These are phyloP conservation scores for Porogramme epimiltina DNA, from an alignment of 1,284 basidiomycete species.

Conservation along the genomic window DNA sequence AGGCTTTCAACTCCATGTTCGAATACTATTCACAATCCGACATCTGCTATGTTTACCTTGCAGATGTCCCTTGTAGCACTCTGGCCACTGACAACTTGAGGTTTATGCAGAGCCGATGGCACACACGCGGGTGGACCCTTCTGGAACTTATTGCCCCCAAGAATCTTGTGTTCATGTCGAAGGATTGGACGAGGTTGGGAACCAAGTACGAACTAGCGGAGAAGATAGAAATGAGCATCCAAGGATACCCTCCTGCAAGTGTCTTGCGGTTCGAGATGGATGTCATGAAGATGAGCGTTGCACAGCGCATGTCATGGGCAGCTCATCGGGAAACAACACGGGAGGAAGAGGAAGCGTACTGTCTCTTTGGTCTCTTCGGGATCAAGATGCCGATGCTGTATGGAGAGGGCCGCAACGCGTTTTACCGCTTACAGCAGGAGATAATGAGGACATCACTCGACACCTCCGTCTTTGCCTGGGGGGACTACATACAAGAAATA, in stretches of 20 bases:
- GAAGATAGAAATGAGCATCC: too few species aligned
- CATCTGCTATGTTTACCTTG: neutral
- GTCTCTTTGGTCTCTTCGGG: slow-evolving; percentile 2
- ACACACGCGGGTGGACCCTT: too few species aligned
- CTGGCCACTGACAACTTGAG: neutral
- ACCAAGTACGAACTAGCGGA: too few species aligned
- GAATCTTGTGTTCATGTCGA: too few species aligned
- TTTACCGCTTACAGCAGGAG: slow-evolving; percentile 1
- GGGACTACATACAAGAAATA: too few species aligned
- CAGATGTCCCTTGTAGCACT: neutral
- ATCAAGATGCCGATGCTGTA: slow-evolving; percentile 1
- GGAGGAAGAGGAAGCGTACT: slow-evolving; percentile 5
- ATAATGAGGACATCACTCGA: neutral
- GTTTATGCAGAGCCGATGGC: too few species aligned
- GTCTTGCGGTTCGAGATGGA: too few species aligned
- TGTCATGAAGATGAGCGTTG: neutral
- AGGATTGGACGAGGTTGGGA: too few species aligned
- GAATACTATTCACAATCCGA: neutral
- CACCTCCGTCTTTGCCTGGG: slow-evolving; percentile 2
- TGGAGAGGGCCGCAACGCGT: slow-evolving; percentile 2
- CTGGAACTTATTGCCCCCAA: too few species aligned
- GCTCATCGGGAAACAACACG: neutral
- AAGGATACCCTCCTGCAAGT: too few species aligned
- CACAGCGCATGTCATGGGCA: slow-evolving; percentile 1
- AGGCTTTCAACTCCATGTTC: neutral